Evolutionary conservation across 2,329 filamentous ascomycete genomes (phyloP).

Genomic region (Penicillium thymicola): DNA sequence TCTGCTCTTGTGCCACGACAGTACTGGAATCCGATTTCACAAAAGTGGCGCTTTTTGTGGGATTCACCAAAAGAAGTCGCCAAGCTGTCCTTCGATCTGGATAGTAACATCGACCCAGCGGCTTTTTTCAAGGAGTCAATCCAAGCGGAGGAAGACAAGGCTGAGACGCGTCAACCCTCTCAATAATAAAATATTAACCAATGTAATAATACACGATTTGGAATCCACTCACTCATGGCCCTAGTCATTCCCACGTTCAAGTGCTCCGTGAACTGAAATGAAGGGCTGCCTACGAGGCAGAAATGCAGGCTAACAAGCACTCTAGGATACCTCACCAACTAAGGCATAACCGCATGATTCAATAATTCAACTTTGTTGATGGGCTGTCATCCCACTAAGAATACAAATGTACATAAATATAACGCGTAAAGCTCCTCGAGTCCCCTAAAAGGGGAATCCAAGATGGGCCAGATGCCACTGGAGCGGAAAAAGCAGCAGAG

Average conservation of each 20-base stretch:
- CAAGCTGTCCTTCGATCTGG: conserved; percentile 10
- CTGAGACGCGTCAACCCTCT: neutral
- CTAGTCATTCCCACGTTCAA: neutral
- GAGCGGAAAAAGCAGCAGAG: neutral
- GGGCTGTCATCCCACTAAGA: neutral
- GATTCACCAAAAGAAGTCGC: conserved; percentile 20
- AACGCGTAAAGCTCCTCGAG: neutral
- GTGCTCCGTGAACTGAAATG: neutral
- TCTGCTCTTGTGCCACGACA: conserved; percentile 33
- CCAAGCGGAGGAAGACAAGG: neutral
- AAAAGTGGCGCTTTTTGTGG: conserved; percentile 32
- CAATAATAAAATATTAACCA: conserved; percentile 1
- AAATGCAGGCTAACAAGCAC: neutral
- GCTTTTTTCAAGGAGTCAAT: conserved; percentile 8
- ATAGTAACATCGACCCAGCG: conserved; percentile 5
- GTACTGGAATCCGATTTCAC: conserved; percentile 17
- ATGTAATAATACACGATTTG: neutral
- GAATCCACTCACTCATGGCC: neutral
- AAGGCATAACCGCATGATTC: neutral
- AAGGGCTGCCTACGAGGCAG: neutral
- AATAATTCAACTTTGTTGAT: neutral
- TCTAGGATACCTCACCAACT: neutral
- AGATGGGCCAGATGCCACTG: neutral
- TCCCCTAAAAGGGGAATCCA: neutral
- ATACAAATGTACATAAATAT: neutral